phyloP scores from a whole-genome alignment of 306 rosid species.

The Adenanthera pavonina region DNA sequence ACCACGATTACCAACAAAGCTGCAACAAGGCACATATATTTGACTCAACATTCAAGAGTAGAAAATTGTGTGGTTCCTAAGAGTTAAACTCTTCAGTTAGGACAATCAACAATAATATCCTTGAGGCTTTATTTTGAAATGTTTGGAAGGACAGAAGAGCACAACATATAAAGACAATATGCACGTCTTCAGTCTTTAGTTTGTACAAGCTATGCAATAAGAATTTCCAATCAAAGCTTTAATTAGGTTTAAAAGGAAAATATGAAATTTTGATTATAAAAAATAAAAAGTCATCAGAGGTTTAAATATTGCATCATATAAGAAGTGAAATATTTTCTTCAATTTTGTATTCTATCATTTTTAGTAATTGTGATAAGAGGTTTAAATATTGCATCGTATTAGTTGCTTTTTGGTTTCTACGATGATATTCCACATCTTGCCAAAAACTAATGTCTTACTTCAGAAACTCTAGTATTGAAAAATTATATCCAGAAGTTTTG shows the following conservation, averaged over 20 bases:
- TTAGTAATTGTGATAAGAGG: not conserved
- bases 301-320: too few relatives aligned
- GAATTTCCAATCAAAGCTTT: not conserved
- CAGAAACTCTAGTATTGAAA: slow-evolving; percentile 15
- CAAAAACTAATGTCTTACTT: slow-evolving; percentile 3
- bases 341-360: not conserved
- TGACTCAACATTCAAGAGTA: slow-evolving; percentile 37
- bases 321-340: slow-evolving; percentile 2
- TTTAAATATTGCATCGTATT: slow-evolving; percentile 16
- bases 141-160: not conserved
- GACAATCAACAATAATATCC: slow-evolving; percentile 18
- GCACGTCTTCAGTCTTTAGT: not conserved
- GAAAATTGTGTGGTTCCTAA: not conserved
- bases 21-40: slow-evolving; percentile 45
- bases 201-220: not conserved
- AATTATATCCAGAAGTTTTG: slow-evolving; percentile 4
- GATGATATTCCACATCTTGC: not conserved
- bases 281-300: slow-evolving; percentile 14
- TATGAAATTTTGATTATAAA: not conserved
- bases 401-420: slow-evolving; percentile 8
- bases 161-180: not conserved
- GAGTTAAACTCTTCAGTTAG: slow-evolving; percentile 14
- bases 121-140: slow-evolving; percentile 7
- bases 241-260: not conserved
- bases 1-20: slow-evolving; percentile 93